A percentile compares a stretch with the other conserved stretches of the same genome.
Conservation (phyloP, 1,284 basidiomycete species). For the Malassezia slooffiae region DNA sequence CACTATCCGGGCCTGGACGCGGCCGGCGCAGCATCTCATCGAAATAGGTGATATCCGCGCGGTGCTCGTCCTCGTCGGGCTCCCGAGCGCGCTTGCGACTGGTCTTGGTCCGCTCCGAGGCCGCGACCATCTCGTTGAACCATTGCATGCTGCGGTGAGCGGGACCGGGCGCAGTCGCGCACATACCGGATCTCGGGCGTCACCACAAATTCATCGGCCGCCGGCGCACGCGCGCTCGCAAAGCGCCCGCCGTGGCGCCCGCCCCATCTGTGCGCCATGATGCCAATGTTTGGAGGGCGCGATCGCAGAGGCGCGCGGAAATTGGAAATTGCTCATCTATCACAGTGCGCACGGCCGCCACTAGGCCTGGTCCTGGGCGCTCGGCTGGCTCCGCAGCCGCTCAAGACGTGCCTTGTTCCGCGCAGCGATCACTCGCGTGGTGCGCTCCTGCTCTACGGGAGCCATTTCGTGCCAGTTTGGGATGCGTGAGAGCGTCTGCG, state of each 20-base stretch:
- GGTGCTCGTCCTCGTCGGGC: neutral
- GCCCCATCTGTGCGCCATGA: too few relatives aligned
- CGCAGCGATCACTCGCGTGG: constrained; percentile 14
- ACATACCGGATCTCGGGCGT: constrained; percentile 14
- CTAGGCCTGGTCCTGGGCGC: too few relatives aligned
- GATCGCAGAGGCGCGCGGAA: too few relatives aligned
- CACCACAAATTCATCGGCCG: constrained; percentile 5
- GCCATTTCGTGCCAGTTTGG: constrained; percentile 18
- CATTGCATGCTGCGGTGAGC: constrained; percentile 10
- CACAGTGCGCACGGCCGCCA: too few relatives aligned
- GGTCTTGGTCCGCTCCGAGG: neutral
- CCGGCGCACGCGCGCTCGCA: neutral
- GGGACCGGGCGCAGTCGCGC: too few relatives aligned
- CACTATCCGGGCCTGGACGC: too few relatives aligned
- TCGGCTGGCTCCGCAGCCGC: constrained; percentile 8
- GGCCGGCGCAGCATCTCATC: neutral
- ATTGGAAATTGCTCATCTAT: too few relatives aligned
- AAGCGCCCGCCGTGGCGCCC: too few relatives aligned
- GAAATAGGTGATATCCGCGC: neutral
- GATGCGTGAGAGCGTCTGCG: constrained; percentile 18
- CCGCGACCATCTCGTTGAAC: constrained; percentile 13
- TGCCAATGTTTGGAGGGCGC: too few relatives aligned
- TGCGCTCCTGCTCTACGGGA: constrained; percentile 15
- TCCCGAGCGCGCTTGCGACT: neutral
- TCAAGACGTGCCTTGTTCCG: constrained; percentile 15